Evolutionary conservation across 495 filamentous ascomycete species (phyloP), one percentile per base, ranked within the genome.

Genomic region (Lentithecium fluviatile): DNA sequence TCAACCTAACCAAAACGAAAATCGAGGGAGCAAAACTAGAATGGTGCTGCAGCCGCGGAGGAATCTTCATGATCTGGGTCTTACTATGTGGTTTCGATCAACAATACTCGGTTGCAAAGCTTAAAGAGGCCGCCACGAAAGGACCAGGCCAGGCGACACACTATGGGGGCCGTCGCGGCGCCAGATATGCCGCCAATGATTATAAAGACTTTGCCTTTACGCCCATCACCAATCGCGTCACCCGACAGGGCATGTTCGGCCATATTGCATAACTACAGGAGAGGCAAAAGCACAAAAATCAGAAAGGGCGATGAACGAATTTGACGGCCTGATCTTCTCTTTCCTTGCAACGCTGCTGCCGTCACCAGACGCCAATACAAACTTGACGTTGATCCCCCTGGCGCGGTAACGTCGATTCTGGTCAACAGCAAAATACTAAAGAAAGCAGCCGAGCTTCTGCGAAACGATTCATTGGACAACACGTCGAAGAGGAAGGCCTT

Each of bases 401-500:
- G 25, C 2, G 60, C 24, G 5, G 37, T 75, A 8, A 21, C 50
- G 7, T 50, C 62, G 1, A 70, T 75, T 56, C 59, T 75, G 1
- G 29, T 63, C 4, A 55, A 68, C 2, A 71, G 70, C 48, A 63
- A 64, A 23, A 32, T 75, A 11, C 48, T 71, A 11, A 59, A 70
- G 37, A 54, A 58, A 11, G 56, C 52, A 3, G 73, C 69, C 0
- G 64, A 73, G 23, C 57, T 74, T 11, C 53, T 76, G 13, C 63
- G 69, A 6, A 76, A 73, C 37, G 73, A 72, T 37, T 72, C 71
- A 6, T 36, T 76, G 5, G 67, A 72, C 43, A 68, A 76, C 40
- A 68, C 66, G 12, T 62, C 64, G 11, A 68, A 56, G 26, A 63
- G 72, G 36, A 46, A 48, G n/a, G 52, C 43, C 4, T 56, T 73